These are phyloP conservation scores for Dioszegia aurantiaca DNA, from an alignment of 768 basidiomycete genomes.

Conservation along the genomic window DNA sequence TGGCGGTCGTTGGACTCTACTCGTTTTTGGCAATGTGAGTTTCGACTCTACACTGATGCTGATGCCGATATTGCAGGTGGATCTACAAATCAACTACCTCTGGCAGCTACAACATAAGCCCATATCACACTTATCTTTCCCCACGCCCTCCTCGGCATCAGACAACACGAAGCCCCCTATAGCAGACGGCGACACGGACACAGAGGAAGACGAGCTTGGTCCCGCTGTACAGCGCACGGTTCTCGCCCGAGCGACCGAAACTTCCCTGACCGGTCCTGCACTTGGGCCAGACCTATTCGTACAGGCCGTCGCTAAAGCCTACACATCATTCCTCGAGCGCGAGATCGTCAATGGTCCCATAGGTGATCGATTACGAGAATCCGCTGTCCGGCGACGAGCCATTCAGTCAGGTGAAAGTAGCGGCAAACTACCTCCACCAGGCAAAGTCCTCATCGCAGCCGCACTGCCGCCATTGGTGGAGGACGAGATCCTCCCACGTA, in stretches of 20 bases:
- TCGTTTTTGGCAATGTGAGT: constrained; percentile 47
- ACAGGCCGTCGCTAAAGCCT: constrained; percentile 17
- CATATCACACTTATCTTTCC: constrained; percentile 27
- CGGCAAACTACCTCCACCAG: constrained; percentile 10
- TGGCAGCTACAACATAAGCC: constrained; percentile 43
- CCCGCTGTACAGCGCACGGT: constrained; percentile 11
- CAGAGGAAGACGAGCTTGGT: neutral
- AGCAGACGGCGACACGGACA: constrained; percentile 1
- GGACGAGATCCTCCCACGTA: constrained; percentile 32
- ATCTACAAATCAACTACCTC: constrained; percentile 49
- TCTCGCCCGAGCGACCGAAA: constrained; percentile 24
- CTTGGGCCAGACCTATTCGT: constrained; percentile 28
- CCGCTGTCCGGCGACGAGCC: constrained; percentile 10
- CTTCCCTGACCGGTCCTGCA: constrained; percentile 21
- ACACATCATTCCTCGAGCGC: constrained; percentile 22
- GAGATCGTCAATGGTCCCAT: constrained; percentile 31
- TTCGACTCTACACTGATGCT: neutral
- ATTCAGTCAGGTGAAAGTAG: neutral
- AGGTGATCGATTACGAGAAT: constrained; percentile 18
- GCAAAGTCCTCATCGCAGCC: constrained; percentile 32
- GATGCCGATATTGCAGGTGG: constrained; percentile 29
- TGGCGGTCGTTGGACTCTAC: constrained; percentile 31
- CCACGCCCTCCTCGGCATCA: neutral
- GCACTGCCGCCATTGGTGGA: constrained; percentile 37
- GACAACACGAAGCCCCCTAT: neutral